Conservation (phyloP, 139 green algal species). For the Monoraphidium neglectum region DNA sequence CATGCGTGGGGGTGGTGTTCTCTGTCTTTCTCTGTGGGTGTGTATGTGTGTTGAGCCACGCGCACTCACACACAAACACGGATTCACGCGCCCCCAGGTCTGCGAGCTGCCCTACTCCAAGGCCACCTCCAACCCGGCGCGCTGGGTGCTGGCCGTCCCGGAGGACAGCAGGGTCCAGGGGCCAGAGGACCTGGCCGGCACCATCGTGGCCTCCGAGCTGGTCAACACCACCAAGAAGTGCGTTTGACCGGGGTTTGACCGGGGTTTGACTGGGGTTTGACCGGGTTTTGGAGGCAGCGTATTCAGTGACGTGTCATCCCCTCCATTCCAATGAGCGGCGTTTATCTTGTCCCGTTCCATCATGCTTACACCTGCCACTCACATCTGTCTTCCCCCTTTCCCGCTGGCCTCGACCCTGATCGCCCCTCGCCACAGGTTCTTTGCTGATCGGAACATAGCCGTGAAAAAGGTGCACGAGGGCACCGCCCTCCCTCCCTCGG, state of each 20-base stretch:
- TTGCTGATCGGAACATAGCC: constrained; percentile 33
- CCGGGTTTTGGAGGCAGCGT: not conserved
- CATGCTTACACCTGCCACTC: not conserved
- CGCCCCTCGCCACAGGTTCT: constrained; percentile 30
- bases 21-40: too few species aligned
- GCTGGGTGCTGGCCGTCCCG: constrained; percentile 51
- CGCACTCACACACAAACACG: too few species aligned
- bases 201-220: too few species aligned
- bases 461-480: constrained; percentile 37
- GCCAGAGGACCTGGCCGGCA: constrained; percentile 12
- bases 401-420: not conserved
- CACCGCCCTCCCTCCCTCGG: too few species aligned
- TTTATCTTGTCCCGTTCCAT: constrained; percentile 1
- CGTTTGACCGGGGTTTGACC: not conserved
- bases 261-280: not conserved
- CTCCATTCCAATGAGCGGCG: not conserved
- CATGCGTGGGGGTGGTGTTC: too few species aligned
- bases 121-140: constrained; percentile 40
- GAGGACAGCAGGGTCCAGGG: constrained; percentile 35
- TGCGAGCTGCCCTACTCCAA: constrained; percentile 51
- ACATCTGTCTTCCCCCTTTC: not conserved
- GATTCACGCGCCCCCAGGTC: constrained; percentile 24
- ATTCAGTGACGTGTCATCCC: not conserved
- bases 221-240: constrained; percentile 38
- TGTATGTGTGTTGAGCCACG: too few species aligned